Conservation (phyloP, 2,329 filamentous ascomycete genomes). For the Exophiala dermatitidis region DNA sequence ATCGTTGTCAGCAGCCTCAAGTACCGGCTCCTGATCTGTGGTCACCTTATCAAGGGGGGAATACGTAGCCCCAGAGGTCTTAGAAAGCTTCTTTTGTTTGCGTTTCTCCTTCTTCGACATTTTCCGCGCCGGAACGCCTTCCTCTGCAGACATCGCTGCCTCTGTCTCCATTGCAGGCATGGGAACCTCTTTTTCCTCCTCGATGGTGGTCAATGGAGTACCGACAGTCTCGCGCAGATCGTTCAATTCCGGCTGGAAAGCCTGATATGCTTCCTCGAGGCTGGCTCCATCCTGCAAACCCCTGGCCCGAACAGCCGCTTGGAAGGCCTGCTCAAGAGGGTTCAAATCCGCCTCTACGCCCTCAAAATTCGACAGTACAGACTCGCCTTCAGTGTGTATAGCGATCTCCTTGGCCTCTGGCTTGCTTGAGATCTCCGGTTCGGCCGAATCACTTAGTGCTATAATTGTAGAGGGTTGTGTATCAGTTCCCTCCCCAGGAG, state of each 20-base stretch:
- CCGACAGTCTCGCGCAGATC: constrained; percentile 3
- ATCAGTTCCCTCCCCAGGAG: not conserved
- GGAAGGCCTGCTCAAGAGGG: constrained; percentile 23
- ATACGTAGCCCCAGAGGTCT: not conserved
- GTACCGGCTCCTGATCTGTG: not conserved
- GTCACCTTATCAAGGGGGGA: not conserved
- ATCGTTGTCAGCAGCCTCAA: not conserved
- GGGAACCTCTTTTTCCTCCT: constrained; percentile 12
- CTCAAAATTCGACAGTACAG: not conserved
- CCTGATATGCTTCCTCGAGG: constrained; percentile 17
- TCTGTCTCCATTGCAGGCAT: not conserved
- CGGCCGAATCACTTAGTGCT: not conserved
- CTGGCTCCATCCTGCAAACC: constrained; percentile 17
- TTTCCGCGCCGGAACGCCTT: constrained; percentile 6
- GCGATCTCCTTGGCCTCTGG: not conserved
- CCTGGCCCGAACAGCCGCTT: constrained; percentile 18
- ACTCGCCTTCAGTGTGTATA: not conserved
- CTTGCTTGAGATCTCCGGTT: not conserved
- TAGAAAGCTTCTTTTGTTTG: constrained; percentile 16
- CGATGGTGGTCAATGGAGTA: constrained; percentile 10
- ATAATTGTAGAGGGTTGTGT: not conserved
- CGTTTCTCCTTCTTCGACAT: constrained; percentile 22
- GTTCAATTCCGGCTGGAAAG: constrained; percentile 18
- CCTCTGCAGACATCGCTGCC: not conserved
- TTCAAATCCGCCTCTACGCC: not conserved